These are phyloP conservation scores for Termitomyces sp. DNA, from an alignment of 768 basidiomycete species.

Conservation along the genomic window DNA sequence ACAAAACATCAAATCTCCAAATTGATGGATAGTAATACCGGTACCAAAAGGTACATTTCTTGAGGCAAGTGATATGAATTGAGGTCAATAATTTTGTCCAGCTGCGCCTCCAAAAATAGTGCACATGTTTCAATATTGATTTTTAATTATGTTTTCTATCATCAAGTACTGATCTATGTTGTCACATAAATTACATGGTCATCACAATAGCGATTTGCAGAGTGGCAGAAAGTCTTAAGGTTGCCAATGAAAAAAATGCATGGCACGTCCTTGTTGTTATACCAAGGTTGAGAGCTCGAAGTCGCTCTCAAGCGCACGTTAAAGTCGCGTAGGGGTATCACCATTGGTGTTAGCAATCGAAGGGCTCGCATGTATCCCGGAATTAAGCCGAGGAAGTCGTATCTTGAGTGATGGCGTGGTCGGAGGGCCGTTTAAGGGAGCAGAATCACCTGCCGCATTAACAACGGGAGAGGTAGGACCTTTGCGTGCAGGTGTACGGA, in stretches of 20 bases:
- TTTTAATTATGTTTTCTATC: conserved; percentile 3
- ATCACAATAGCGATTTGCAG: not conserved
- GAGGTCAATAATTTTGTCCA: no score
- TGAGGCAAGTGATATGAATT: no score
- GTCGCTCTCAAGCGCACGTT: not conserved
- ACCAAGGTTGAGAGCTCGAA: not conserved
- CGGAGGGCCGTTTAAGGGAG: conserved; percentile 22
- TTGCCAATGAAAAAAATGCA: not conserved
- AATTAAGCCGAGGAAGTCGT: conserved; percentile 43
- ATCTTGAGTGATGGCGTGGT: conserved; percentile 49
- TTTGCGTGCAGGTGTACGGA: conserved; percentile 27
- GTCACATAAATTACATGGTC: conserved; percentile 8
- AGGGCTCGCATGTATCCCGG: conserved; percentile 15
- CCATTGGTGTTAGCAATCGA: conserved; percentile 17
- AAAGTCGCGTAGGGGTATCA: conserved; percentile 22
- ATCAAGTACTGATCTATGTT: conserved; percentile 10
- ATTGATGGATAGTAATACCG: no score
- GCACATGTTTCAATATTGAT: not conserved
- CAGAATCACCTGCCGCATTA: conserved; percentile 15
- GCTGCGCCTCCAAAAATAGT: no score
- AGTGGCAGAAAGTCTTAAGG: not conserved
- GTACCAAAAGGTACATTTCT: no score
- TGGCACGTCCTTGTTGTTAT: not conserved
- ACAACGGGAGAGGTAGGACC: conserved; percentile 7
- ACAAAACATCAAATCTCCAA: no score